Conservation (phyloP, 73 alveolate genomes). For the Paramecium octaurelia region DNA sequence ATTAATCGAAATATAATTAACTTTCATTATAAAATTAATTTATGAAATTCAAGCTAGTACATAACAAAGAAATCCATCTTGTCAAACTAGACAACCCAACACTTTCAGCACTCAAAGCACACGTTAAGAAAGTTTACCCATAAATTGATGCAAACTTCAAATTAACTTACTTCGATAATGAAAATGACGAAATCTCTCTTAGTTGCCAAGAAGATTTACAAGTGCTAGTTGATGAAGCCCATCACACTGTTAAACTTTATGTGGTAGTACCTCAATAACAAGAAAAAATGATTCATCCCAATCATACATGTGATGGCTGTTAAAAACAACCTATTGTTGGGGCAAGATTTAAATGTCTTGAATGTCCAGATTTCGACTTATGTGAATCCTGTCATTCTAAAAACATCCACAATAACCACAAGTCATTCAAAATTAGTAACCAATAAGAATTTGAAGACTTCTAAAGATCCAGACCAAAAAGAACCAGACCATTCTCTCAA, state of each 20-base stretch:
- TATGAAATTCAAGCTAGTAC: neutral
- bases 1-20: neutral
- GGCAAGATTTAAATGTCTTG: slow-evolving; percentile 81
- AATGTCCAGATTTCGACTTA: slow-evolving; percentile 63
- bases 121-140: neutral
- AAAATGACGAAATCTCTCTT: slow-evolving; percentile 17
- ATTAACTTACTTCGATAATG: neutral
- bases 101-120: neutral
- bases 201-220: neutral
- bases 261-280: neutral
- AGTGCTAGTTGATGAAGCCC: neutral
- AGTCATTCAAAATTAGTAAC: neutral
- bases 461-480: neutral
- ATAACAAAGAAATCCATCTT: neutral
- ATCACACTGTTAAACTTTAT: neutral
- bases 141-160: neutral
- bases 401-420: neutral
- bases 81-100: neutral
- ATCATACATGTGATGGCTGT: slow-evolving; percentile 83
- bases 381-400: slow-evolving; percentile 85
- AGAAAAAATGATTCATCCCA: slow-evolving; percentile 34
- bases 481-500: neutral
- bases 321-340: slow-evolving; percentile 81
- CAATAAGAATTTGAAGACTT: neutral
- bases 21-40: neutral